Base-by-base conservation (phyloP, 2,329 filamentous ascomycete species). In the Chaetomium strumarium region DNA sequence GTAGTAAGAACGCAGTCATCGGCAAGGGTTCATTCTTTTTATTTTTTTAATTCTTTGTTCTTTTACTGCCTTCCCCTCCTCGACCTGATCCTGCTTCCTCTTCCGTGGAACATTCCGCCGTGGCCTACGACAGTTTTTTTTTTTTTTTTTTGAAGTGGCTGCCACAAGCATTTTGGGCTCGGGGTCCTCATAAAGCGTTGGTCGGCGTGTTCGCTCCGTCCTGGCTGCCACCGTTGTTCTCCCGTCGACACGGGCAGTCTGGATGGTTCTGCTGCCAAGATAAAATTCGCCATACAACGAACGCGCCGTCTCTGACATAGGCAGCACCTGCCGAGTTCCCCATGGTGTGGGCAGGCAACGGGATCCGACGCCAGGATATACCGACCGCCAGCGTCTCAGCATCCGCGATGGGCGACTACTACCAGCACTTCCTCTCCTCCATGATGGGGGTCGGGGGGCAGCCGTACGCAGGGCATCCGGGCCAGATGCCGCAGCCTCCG, bases 391-490 rank as follows among this genome's bases (percentile, higher is more conserved):
- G n/a, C 41, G n/a, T 41, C 52, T 13, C 30, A 41, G 11, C 19
- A 17, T 33, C 14, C 56, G 40, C 40, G n/a, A 82, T 82, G 79
- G 74, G 74, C 63, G 77, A 80, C 58, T 79, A 78, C 62, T 81
- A 81, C 59, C 75, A 77, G 46, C 73, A 76, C 57, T 80, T 80
- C 60, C 68, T 80, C 51, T 72, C 76, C 59, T 76, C 76, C 33
- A 74, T 78, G 72, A 70, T 74, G 53, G 76, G 73, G 50, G 67
- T 69, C 47, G 70, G 68, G 43, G 57, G 57, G 42, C 70, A 70
- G 55, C 66, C 70, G 44, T 65, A n/a, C n/a, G n/a, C n/a, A n/a
- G n/a, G n/a, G n/a, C n/a, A 61, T 51, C 63, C 63, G 14, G 66
- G 69, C 36, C 63, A 69, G 46, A 65, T 69, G 19, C 63, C 68